A percentile compares a stretch with the other conserved stretches of the same genome.
Evolutionary conservation across 805 yeast genomes (phyloP).

Genomic region (Teunomyces atbi): DNA sequence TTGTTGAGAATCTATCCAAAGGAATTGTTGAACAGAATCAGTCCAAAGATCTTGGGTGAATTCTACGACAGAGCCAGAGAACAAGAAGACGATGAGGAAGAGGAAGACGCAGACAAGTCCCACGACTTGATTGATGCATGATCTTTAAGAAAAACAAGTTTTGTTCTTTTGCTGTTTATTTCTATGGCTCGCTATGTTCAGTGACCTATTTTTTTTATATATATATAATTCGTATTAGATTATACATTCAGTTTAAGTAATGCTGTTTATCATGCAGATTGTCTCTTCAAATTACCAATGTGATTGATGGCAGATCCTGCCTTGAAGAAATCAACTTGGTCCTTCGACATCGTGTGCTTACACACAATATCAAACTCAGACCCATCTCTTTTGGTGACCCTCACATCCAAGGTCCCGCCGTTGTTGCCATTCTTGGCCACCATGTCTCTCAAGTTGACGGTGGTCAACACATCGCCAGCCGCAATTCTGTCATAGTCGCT

Average conservation of each 20-base stretch:
- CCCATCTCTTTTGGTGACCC: slow-evolving; percentile 75
- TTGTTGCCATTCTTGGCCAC: slow-evolving; percentile 79
- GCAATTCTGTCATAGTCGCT: slow-evolving; percentile 79
- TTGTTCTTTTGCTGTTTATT: slow-evolving; percentile 2
- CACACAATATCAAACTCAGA: slow-evolving; percentile 65
- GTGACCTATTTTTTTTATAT: background rate
- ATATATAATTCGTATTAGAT: slow-evolving; percentile 1
- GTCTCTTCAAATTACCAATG: slow-evolving; percentile 59
- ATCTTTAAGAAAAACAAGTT: slow-evolving; percentile 1
- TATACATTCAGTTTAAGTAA: background rate
- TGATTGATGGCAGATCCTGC: slow-evolving; percentile 96
- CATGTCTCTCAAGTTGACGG: slow-evolving; percentile 72
- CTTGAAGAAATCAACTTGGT: slow-evolving; percentile 92
- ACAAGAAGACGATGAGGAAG: slow-evolving; percentile 52
- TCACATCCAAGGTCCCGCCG: slow-evolving; percentile 74
- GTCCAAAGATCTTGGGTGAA: slow-evolving; percentile 93
- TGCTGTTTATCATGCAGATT: slow-evolving; percentile 2
- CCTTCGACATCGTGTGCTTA: slow-evolving; percentile 95
- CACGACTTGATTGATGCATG: slow-evolving; percentile 45
- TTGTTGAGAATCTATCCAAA: slow-evolving; percentile 97
- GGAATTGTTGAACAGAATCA: slow-evolving; percentile 97
- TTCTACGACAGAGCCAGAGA: slow-evolving; percentile 89
- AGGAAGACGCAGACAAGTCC: slow-evolving; percentile 35
- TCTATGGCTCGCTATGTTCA: background rate
- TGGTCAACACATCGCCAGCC: slow-evolving; percentile 75